Evolutionary conservation across 1,139 yeast genomes (phyloP), one percentile per base, ranked within the genome.

Genomic region (Torulaspora pretoriensis): DNA sequence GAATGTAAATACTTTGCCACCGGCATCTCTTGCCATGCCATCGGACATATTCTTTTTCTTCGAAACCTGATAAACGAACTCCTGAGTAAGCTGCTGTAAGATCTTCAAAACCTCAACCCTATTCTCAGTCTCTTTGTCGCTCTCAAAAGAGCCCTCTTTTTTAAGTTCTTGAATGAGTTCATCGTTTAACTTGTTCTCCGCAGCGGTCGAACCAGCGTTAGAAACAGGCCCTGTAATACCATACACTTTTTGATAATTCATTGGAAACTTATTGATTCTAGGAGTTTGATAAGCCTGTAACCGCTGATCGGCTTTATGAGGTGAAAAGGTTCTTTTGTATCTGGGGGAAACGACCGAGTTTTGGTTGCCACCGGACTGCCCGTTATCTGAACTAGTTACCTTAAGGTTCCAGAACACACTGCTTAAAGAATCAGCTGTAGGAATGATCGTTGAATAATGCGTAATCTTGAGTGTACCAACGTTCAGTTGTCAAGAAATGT

Each of bases 21-120:
- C 98, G 0, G 97, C 95, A 65, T 92, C 98, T 50, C 71, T 77
- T 0, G 98, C 96, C 96, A 92, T 89, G 4, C 97, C 96, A 50
- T 92, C 97, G 26, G 92, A 80, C 97, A 92, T 89, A 61, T 92
- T 89, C 61, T 84, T 87, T 48, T 74, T 78, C 51, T 77, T 73
- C 2, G 95, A 84, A 8, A 89, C 97, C 8, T 69, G 76, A 57
- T 79, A 84, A 1, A 92, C 98, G 67, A 92, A 90, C 52, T 84
- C 87, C 56, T 82, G 77, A 0, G 84, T 77, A 59, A 92, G 61
- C 52, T 77, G 75, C 62, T 92, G 97, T 47, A 92, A 65, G 3
- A 75, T 69, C 35, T 75, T 72, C 29, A 94, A 72, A 12, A 87
- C 94, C 53, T 83, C 81, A 1, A 80, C 85, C 57, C 98, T 74